These are phyloP conservation scores for Fusarium globosum DNA, from an alignment of 2,329 filamentous ascomycete genomes.

Conservation along the genomic window DNA sequence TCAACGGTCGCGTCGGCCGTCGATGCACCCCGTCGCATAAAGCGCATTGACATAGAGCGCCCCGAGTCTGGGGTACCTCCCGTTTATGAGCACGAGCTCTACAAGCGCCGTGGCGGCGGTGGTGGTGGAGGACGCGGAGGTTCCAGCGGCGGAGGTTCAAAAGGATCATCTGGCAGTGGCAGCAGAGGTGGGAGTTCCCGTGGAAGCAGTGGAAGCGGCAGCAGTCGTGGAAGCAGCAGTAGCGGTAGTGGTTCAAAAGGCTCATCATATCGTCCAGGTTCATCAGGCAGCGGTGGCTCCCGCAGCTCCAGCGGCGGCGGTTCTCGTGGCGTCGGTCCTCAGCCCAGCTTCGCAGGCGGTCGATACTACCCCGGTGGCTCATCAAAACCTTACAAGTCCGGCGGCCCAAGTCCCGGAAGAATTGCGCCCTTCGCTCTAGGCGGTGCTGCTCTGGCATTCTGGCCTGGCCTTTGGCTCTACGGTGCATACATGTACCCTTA, in stretches of 20 bases:
- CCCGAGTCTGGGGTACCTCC: constrained; percentile 33
- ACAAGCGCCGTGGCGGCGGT: constrained; percentile 71
- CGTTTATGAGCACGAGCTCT: constrained; percentile 58
- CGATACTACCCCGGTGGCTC: constrained; percentile 75
- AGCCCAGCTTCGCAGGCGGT: constrained; percentile 70
- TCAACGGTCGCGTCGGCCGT: constrained; percentile 43
- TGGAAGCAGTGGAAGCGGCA: constrained; percentile 26
- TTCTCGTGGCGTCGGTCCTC: constrained; percentile 69
- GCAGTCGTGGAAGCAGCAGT: constrained; percentile 16
- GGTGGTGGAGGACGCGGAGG: constrained; percentile 58
- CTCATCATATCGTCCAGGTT: constrained; percentile 38
- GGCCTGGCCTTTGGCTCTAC: constrained; percentile 74
- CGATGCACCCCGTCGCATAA: constrained; percentile 38
- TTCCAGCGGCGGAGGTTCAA: constrained; percentile 36
- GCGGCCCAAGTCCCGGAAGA: constrained; percentile 63
- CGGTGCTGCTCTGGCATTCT: constrained; percentile 63
- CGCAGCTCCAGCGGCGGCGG: constrained; percentile 25
- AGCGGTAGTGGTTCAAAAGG: constrained; percentile 23
- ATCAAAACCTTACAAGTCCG: constrained; percentile 68
- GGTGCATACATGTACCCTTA: constrained; percentile 70
- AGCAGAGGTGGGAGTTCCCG: constrained; percentile 31
- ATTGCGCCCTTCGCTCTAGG: constrained; percentile 64
- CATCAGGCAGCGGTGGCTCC: constrained; percentile 8
- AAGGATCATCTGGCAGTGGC: constrained; percentile 22
- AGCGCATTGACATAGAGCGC: constrained; percentile 21